Base-by-base conservation (phyloP, 1,139 yeast species). In the Candida sanyaensis region DNA sequence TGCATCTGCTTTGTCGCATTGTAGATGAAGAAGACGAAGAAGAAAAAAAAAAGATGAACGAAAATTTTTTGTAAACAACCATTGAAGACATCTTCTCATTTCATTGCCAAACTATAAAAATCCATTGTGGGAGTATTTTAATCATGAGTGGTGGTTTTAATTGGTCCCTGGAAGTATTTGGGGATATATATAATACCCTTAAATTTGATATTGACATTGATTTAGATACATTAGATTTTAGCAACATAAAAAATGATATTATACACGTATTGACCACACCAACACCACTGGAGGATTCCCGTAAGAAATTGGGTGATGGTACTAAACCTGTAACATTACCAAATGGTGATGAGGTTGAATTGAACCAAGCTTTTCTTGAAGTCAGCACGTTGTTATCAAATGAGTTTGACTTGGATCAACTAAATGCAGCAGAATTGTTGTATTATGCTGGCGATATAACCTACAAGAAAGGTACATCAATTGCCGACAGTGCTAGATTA, bases 401-500 rank as follows among this genome's bases (percentile, higher is more conserved):
- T 74, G 61, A 79, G 56, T 58, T 77, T 34, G 68, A 66, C 47
- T 55, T 73, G 53, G 73, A 73, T 55, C 77, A 71, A 53, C 41
- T 71, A 28, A 50, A 55, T 32, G 58, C 75, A 3, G 77, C 76
- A 5, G 76, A 75, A 55, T 50, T 74, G 46, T 57, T 73, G 21
- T 69, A 60, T 53, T 51, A 66, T 48, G 77, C 88, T 3, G 61
- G 74, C 5, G 64, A 66, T 2, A 68, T 75, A 17, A 68, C 75
- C 12, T 66, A 64, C 40, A 60, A 77, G 37, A 72, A 79, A 29
- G 91, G 88, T 4, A 69, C 83, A 6, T 69, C 78, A 1, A 71
- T 84, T 24, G 59, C 78, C 5, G 96, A 89, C 56, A 77, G 84
- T 30, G 96, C 93, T 1, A 77, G 84, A 54, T 80, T 87, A n/a